Conservation (phyloP, 1,139 yeast genomes). For the Meyerozyma guilliermondii region DNA sequence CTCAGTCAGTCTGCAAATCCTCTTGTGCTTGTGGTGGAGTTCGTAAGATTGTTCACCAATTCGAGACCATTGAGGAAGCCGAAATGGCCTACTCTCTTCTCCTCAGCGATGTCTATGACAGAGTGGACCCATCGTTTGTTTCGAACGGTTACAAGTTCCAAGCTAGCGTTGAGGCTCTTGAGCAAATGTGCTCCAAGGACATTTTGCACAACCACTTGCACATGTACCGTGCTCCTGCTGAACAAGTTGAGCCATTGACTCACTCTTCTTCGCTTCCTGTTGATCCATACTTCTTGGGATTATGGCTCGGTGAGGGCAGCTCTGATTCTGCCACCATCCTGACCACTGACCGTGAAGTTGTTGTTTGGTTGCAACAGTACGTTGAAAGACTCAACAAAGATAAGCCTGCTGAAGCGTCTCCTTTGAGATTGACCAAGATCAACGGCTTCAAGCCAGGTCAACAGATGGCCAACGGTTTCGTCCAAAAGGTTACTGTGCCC, state of each 20-base stretch:
- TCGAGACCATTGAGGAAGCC: conserved; percentile 1
- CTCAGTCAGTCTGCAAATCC: not conserved
- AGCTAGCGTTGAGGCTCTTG: conserved; percentile 1
- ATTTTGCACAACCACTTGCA: not conserved
- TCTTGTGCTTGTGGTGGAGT: conserved; percentile 1
- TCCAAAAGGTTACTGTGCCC: not conserved
- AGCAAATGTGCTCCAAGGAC: conserved; percentile 1
- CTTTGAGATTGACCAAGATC: conserved; percentile 1
- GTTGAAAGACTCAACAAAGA: conserved; percentile 1
- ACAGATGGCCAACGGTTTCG: not conserved
- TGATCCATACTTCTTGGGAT: conserved; percentile 3
- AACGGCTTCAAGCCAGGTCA: not conserved
- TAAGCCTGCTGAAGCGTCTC: not conserved
- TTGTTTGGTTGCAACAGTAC: conserved; percentile 2
- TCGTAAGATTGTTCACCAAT: not conserved
- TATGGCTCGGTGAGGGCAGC: conserved; percentile 2
- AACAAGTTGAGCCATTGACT: no score
- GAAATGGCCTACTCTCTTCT: not conserved
- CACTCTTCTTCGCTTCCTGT: no score
- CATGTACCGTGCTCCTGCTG: conserved; percentile 1
- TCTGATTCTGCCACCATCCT: not conserved
- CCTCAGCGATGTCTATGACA: not conserved
- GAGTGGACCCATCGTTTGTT: conserved; percentile 1
- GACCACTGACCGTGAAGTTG: conserved; percentile 3
- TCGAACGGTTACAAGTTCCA: conserved; percentile 2